Evolutionary conservation across 768 basidiomycete species (phyloP), one percentile per base, ranked within the genome.

Genomic region (Clitopilus hobsonii): DNA sequence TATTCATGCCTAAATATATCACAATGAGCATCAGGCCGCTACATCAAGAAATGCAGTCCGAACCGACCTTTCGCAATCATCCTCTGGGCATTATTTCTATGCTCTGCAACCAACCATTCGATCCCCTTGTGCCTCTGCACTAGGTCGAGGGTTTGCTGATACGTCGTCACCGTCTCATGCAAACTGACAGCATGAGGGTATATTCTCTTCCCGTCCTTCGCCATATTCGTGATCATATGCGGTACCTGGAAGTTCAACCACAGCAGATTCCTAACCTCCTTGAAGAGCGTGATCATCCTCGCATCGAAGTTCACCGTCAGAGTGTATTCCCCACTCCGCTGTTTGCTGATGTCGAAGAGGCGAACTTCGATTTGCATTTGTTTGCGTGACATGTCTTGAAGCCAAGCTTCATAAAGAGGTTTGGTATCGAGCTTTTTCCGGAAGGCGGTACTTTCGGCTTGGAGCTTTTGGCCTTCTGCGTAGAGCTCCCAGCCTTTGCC

Each of bases 101-200:
- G 94, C 71, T 96, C 94, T 16, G 95, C 96, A 2, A 98, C 88
- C 36, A 99, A 78, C 81, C 92, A 92, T 67, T 94, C 91, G 61
- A 98, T 94, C 2, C 87, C 93, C 69, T 88, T 88, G 67, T 98
- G 92, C 38, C 79, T 80, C 67, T 97, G 89, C 62, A 98, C 88
- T 62, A 98, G 72, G 67, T 94, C 92, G 67, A 97, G 73, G 0
- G 93, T 97, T 74, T 99, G 97, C 18, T 90, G 89, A 71, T 99
- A 98, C 25, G 94, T 98, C 67, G 95, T 77, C n/a, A 98, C 94
- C 0, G 94, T 96, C 77, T 99, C 97, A 96, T 98, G 98, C 69
- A 94, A 71, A 64, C 91, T 94, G 60, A 98, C 96, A 2, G 97
- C 97, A 75, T 98, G 94, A 0, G 95, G 95, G 67, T 99, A 99